These are phyloP conservation scores for Vigna trinervia DNA, from an alignment of 306 rosid species.

Conservation along the genomic window DNA sequence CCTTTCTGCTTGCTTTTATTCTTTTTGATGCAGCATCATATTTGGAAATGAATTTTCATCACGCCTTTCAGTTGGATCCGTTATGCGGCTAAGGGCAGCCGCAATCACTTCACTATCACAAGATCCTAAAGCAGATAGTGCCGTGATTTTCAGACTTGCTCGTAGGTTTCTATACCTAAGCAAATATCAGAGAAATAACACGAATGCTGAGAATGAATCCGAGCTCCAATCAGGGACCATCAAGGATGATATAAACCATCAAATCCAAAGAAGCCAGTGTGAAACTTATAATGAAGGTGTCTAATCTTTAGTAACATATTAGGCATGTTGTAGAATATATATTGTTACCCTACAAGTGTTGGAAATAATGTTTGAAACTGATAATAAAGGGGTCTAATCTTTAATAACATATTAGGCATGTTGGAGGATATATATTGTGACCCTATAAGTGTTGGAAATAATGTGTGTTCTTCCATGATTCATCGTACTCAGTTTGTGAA, in stretches of 20 bases:
- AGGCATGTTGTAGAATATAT: constrained; percentile 40
- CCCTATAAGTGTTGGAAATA: constrained; percentile 39
- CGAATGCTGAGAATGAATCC: constrained; percentile 50
- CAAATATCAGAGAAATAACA: constrained; percentile 53
- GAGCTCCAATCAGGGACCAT: constrained; percentile 43
- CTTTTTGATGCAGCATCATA: constrained; percentile 69
- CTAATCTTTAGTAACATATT: constrained; percentile 16
- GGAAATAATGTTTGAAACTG: constrained; percentile 41
- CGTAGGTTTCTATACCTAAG: constrained; percentile 60
- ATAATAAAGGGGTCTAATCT: constrained; percentile 53
- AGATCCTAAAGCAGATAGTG: constrained; percentile 66
- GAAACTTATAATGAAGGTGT: constrained; percentile 58
- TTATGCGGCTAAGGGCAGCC: constrained; percentile 86
- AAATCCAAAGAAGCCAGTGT: constrained; percentile 47
- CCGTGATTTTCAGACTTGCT: constrained; percentile 71
- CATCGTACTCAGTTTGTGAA: constrained; percentile 33
- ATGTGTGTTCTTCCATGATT: constrained; percentile 8
- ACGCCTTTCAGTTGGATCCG: constrained; percentile 81
- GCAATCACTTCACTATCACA: constrained; percentile 79
- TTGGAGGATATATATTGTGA: constrained; percentile 32
- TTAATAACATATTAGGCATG: constrained; percentile 29
- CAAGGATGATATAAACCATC: constrained; percentile 43
- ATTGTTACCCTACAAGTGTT: constrained; percentile 31
- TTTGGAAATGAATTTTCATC: constrained; percentile 82
- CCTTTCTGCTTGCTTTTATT: constrained; percentile 36